Evolutionary conservation across 1,139 yeast species (phyloP).

Genomic region (Yamadazyma blattariae): DNA sequence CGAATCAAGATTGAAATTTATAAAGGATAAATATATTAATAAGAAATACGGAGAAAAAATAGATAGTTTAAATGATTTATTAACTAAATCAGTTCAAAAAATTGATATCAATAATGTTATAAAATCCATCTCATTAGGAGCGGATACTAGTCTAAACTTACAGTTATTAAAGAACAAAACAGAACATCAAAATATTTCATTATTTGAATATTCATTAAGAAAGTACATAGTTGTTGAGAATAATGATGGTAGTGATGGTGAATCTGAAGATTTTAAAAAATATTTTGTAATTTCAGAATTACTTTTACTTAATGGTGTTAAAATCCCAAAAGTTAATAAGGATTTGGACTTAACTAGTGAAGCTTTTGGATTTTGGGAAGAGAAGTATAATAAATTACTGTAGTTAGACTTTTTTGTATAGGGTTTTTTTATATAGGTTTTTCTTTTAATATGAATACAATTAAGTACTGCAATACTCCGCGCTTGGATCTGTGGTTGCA

Average conservation of each 20-base stretch:
- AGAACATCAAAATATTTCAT: conserved; percentile 28
- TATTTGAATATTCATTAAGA: conserved; percentile 62
- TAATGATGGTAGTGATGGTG: conserved; percentile 8
- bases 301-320: conserved; percentile 63
- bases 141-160: conserved; percentile 39
- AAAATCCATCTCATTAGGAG: conserved; percentile 49
- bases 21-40: conserved; percentile 48
- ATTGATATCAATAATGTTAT: conserved; percentile 48
- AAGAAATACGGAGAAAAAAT: conserved; percentile 32
- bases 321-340: conserved; percentile 25
- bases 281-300: conserved; percentile 74
- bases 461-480: too few species aligned
- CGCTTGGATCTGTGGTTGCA: conserved; percentile 6
- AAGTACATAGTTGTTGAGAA: conserved; percentile 37
- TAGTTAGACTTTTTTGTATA: too few species aligned
- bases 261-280: conserved; percentile 9
- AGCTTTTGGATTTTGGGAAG: conserved; percentile 55
- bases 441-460: too few species aligned
- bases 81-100: conserved; percentile 48
- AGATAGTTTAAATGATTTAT: conserved; percentile 23
- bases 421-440: too few species aligned
- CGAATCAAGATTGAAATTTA: conserved; percentile 39
- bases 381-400: conserved; percentile 11
- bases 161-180: conserved; percentile 25
- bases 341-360: conserved; percentile 35